Conservation (phyloP, 2,329 filamentous ascomycete genomes). For the Paracamarosporium sp. region DNA sequence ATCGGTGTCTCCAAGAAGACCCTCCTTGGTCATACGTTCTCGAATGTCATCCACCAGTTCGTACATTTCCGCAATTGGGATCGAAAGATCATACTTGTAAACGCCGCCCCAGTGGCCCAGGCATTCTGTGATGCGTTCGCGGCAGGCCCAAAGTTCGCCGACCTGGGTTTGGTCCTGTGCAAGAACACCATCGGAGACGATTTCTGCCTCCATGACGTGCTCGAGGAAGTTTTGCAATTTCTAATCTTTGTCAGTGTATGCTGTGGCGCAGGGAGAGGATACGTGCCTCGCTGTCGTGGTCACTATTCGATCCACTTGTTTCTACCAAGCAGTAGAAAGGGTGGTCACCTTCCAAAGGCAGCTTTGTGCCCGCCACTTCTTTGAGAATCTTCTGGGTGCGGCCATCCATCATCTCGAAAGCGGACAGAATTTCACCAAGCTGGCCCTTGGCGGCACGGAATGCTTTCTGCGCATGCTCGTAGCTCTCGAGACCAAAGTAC, state of each 20-base stretch:
- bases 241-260: conserved; percentile 39
- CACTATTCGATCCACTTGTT: conserved; percentile 91
- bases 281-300: conserved; percentile 77
- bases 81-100: conserved; percentile 98
- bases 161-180: conserved; percentile 94
- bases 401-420: conserved; percentile 96
- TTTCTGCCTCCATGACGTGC: conserved; percentile 85
- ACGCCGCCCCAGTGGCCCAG: conserved; percentile 90
- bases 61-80: conserved; percentile 88
- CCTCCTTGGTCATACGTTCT: conserved; percentile 73
- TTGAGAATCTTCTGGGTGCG: conserved; percentile 71
- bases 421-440: conserved; percentile 92
- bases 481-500: conserved; percentile 89
- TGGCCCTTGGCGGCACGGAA: conserved; percentile 90
- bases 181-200: conserved; percentile 87
- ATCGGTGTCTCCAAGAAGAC: conserved; percentile 75
- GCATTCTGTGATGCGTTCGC: conserved; percentile 90
- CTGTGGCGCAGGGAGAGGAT: neutral
- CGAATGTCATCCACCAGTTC: conserved; percentile 85
- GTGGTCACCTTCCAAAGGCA: conserved; percentile 81
- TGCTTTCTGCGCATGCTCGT: conserved; percentile 83
- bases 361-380: conserved; percentile 75
- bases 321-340: conserved; percentile 98
- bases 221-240: conserved; percentile 93
- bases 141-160: conserved; percentile 84